Evolutionary conservation across 805 yeast genomes (phyloP), one percentile per base, ranked within the genome.

Genomic region (Metschnikowia gruessii): DNA sequence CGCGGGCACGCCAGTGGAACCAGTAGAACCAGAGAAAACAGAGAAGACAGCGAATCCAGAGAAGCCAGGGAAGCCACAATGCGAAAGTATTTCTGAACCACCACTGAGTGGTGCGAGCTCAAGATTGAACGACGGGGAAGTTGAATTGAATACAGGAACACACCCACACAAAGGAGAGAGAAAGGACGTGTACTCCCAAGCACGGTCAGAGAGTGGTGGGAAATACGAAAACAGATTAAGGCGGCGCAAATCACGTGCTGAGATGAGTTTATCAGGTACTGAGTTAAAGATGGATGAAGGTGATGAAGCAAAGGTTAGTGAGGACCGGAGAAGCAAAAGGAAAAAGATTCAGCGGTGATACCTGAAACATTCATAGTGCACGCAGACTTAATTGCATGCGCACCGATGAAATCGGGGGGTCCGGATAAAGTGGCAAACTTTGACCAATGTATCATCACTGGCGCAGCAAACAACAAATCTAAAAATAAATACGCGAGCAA

Each of bases 191-290:
- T 22, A 7, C 4, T 9, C 15, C 17, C 32, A 16, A 2, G 38
- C 5, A 12, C 41, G 46, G 16, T 38, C 39, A 11, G 51, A 48
- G 13, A 29, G 36, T 4, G 58, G 57, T 2, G 58, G 58, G 8
- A 55, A 51, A 37, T 55, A 55, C 37, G 58, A 53, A 15, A 51
- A 51, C 40, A 29, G 58, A 43, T 36, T 55, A 30, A 54, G 58
- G 31, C 48, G 57, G 40, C 53, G 58, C 33, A 51, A 48, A 24
- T 50, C 52, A n/a, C 52, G 52, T 4, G 48, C 47, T 11, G 50
- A 45, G 15, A 40, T 37, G 37, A 50, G 37, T 13, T 10, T 32
- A 15, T 16, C 30, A 1, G 15, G 35, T n/a, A 6, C 13, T 8
- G 35, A 30, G 2, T 8, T 11, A 12, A 26, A 18, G 24, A 18